These are phyloP conservation scores for Polysphondylium violaceum DNA, from an alignment of 78 protist species.

Conservation along the genomic window DNA sequence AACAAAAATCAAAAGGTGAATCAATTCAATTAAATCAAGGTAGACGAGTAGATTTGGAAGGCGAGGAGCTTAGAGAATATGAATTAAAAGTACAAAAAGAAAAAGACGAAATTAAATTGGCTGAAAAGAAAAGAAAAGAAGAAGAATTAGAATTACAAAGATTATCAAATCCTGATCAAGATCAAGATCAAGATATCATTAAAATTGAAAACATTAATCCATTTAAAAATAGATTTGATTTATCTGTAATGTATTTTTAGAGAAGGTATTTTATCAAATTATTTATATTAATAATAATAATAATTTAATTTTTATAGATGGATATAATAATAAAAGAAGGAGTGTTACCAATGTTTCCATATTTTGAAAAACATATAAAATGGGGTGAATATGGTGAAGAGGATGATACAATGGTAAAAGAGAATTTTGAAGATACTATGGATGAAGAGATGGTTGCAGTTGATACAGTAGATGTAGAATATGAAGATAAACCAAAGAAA, in stretches of 20 bases:
- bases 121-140: slow-evolving; percentile 4
- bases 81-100: neutral
- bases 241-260: too few relatives aligned
- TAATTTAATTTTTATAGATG: too few relatives aligned
- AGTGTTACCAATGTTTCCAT: slow-evolving; percentile 57
- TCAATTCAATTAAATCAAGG: slow-evolving; percentile 10
- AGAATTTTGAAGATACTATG: neutral
- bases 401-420: slow-evolving; percentile 29
- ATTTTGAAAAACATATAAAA: slow-evolving; percentile 20
- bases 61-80: slow-evolving; percentile 47
- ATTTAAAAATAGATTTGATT: slow-evolving; percentile 22
- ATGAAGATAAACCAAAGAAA: slow-evolving; percentile 45
- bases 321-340: slow-evolving; percentile 17
- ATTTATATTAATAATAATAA: too few relatives aligned
- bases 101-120: slow-evolving; percentile 21
- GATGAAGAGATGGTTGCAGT: neutral
- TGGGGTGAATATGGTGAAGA: slow-evolving; percentile 70
- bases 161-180: too few relatives aligned
- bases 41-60: slow-evolving; percentile 22
- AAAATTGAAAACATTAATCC: too few relatives aligned
- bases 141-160: slow-evolving; percentile 48
- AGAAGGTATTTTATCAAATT: too few relatives aligned
- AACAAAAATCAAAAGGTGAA: neutral
- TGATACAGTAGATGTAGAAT: neutral
- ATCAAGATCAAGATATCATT: too few relatives aligned